phyloP scores from a whole-genome alignment of 805 yeast species.

The Babjeviella inositovora region DNA sequence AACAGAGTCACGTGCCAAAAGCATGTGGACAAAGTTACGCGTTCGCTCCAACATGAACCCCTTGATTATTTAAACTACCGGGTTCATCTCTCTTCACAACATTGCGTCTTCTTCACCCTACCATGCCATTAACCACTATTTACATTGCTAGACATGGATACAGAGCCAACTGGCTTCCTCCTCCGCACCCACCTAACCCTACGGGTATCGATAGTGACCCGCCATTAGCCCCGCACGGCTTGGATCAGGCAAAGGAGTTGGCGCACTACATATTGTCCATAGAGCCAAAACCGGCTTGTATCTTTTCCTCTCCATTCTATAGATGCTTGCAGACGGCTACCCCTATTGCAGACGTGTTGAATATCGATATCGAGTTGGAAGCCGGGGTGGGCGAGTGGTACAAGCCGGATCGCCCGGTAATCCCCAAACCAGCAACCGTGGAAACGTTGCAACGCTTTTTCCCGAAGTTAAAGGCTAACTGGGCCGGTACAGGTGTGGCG shows the following conservation, averaged over 20 bases:
- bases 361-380: slow-evolving; percentile 49
- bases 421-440: slow-evolving; percentile 54
- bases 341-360: slow-evolving; percentile 49
- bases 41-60: too few species aligned
- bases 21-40: too few species aligned
- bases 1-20: too few species aligned
- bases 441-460: slow-evolving; percentile 37
- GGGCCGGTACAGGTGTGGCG: slow-evolving; percentile 32
- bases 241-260: slow-evolving; percentile 71
- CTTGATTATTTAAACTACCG: too few species aligned
- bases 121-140: slow-evolving; percentile 41
- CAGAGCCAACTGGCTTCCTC: slow-evolving; percentile 71
- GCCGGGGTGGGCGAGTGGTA: slow-evolving; percentile 92
- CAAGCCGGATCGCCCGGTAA: slow-evolving; percentile 43
- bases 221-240: slow-evolving; percentile 76
- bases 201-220: slow-evolving; percentile 90
- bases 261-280: slow-evolving; percentile 38
- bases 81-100: too few species aligned
- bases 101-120: too few species aligned
- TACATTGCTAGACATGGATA: slow-evolving; percentile 80
- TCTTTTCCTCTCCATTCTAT: slow-evolving; percentile 76
- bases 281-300: slow-evolving; percentile 47
- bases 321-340: slow-evolving; percentile 73
- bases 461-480: slow-evolving; percentile 22
- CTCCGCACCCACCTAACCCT: slow-evolving; percentile 66